Conservation (phyloP, 1,284 basidiomycete species). For the Ustilago esculenta region DNA sequence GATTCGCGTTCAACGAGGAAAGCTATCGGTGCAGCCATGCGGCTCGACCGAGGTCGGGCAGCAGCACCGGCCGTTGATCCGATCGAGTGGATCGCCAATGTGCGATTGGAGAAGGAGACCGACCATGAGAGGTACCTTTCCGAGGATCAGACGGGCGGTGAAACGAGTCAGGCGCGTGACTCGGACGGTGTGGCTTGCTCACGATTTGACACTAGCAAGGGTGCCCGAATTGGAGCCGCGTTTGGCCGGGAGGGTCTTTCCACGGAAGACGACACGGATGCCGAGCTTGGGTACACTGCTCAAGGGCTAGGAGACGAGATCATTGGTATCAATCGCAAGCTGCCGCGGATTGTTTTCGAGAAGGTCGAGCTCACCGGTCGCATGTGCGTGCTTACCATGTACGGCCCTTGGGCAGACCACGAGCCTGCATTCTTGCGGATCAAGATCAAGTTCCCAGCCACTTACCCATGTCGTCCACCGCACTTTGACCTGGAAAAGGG, state of each 20-base stretch:
- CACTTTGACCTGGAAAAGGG: conserved; percentile 62
- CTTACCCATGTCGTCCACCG: conserved; percentile 55
- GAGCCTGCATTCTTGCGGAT: conserved; percentile 59
- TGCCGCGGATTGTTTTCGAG: conserved; percentile 54
- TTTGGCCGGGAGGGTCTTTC: conserved; percentile 21
- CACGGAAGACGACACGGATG: conserved; percentile 38
- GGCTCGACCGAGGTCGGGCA: conserved; percentile 33
- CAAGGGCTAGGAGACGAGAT: conserved; percentile 55
- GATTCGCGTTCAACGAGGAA: conserved; percentile 11
- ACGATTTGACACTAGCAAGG: conserved; percentile 16
- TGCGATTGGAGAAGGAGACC: conserved; percentile 45
- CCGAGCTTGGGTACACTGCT: conserved; percentile 24
- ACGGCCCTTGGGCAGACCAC: conserved; percentile 62
- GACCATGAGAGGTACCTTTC: conserved; percentile 9
- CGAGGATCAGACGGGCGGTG: conserved; percentile 22
- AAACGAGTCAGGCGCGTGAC: conserved; percentile 15
- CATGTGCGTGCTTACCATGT: conserved; percentile 54
- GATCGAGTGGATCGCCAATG: conserved; percentile 56
- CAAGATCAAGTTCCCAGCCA: conserved; percentile 52
- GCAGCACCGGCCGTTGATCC: conserved; percentile 45
- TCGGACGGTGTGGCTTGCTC: conserved; percentile 6
- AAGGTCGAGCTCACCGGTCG: conserved; percentile 57
- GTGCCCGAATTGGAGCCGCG: conserved; percentile 4
- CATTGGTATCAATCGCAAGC: conserved; percentile 51
- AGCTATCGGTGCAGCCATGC: conserved; percentile 39